These are phyloP conservation scores for Scenedesmus sp. DNA, from an alignment of 163 green algal species.

Conservation along the genomic window DNA sequence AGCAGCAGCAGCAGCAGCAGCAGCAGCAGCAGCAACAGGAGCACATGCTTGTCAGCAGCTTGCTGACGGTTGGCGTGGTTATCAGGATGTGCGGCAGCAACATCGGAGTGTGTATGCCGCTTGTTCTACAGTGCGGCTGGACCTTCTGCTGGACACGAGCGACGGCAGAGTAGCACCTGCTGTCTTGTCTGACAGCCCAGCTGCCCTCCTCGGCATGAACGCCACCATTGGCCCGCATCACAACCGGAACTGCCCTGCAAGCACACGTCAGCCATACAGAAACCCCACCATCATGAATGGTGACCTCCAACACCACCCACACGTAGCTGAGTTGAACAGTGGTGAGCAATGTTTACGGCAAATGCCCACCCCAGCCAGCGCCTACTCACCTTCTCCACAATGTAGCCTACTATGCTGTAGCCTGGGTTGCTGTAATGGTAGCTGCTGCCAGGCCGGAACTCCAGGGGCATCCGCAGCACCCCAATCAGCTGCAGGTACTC, in stretches of 20 bases:
- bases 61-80: too few relatives aligned
- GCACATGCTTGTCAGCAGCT: too few relatives aligned
- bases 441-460: constrained; percentile 13
- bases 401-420: constrained; percentile 20
- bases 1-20: constrained; percentile 1
- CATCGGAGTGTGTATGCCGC: too few relatives aligned
- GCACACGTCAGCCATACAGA: too few relatives aligned
- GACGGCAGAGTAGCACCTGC: neutral
- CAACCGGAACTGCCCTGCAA: too few relatives aligned
- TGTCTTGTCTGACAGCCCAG: neutral
- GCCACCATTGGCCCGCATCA: too few relatives aligned
- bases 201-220: neutral
- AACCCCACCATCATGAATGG: too few relatives aligned
- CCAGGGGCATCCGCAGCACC: constrained; percentile 17
- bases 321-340: too few relatives aligned
- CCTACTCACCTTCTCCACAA: constrained; percentile 44
- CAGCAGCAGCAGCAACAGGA: neutral
- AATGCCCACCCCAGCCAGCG: neutral
- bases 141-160: neutral
- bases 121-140: too few relatives aligned
- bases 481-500: constrained; percentile 9
- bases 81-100: too few relatives aligned
- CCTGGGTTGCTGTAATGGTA: constrained; percentile 47
- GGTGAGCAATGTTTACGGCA: too few relatives aligned
- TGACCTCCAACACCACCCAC: too few relatives aligned